Evolutionary conservation across 139 green algal genomes (phyloP).

Genomic region (Chlorella sp.): DNA sequence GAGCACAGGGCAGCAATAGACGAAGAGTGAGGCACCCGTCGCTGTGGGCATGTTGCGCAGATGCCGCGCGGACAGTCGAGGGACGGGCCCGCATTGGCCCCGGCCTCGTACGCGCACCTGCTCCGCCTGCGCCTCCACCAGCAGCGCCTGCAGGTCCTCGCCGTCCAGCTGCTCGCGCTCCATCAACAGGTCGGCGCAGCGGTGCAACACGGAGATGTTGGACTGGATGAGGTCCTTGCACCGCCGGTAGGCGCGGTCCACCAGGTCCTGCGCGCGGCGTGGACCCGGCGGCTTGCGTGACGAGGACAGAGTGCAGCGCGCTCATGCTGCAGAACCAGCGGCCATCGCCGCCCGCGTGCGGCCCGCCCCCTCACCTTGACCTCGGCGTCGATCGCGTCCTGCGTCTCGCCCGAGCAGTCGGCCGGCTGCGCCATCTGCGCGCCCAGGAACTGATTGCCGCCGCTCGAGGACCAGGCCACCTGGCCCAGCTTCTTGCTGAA

Average conservation of each 20-base stretch:
- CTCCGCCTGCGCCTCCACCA: slow-evolving; percentile 83
- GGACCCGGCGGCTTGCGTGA: no score
- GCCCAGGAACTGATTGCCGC: slow-evolving; percentile 89
- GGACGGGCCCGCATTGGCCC: no score
- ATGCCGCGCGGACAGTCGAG: no score
- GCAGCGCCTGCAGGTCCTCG: slow-evolving; percentile 90
- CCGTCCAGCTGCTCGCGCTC: slow-evolving; percentile 99
- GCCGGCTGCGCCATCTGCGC: slow-evolving; percentile 74
- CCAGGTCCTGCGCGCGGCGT: slow-evolving; percentile 73
- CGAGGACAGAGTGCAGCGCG: no score
- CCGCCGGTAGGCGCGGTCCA: slow-evolving; percentile 93
- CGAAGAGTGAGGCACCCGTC: no score
- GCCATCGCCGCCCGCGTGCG: no score
- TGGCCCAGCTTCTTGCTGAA: slow-evolving; percentile 95
- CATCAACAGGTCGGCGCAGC: slow-evolving; percentile 86
- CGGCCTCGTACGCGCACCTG: no score
- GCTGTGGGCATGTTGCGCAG: no score
- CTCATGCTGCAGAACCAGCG: no score
- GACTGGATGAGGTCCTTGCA: slow-evolving; percentile 93
- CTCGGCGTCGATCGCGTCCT: slow-evolving; percentile 93
- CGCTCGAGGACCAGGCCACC: slow-evolving; percentile 69
- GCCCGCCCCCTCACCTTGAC: slow-evolving; percentile 46
- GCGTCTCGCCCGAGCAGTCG: slow-evolving; percentile 79
- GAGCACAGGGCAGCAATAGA: no score
- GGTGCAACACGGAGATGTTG: slow-evolving; percentile 96